These are phyloP conservation scores for Symbiodinium pilosum DNA, from an alignment of 73 alveolate genomes.

Conservation along the genomic window DNA sequence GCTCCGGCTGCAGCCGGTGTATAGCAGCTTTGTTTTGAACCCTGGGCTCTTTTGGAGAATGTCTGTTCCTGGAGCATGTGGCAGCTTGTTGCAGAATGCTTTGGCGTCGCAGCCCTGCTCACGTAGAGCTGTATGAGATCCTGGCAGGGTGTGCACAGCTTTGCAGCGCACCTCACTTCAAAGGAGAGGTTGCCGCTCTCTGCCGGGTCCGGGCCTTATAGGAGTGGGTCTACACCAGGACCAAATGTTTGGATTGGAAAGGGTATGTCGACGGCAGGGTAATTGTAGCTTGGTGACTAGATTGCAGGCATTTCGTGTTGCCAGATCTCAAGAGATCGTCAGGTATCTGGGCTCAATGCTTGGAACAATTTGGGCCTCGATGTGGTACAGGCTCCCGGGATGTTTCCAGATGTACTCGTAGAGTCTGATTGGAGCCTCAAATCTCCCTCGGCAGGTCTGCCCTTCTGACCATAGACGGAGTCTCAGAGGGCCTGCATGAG, in stretches of 20 bases:
- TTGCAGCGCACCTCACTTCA: slow-evolving; percentile 52
- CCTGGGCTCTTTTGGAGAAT: background rate
- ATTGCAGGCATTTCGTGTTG: background rate
- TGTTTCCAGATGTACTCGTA: background rate
- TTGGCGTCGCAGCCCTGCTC: too few relatives aligned
- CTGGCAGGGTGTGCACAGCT: slow-evolving; percentile 63
- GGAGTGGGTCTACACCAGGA: too few relatives aligned
- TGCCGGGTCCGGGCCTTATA: slow-evolving; percentile 34
- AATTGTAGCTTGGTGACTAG: background rate
- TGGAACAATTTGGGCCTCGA: slow-evolving; percentile 86
- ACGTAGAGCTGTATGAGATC: too few relatives aligned
- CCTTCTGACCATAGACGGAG: slow-evolving; percentile 34
- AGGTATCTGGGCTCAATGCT: slow-evolving; percentile 81
- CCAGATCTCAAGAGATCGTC: background rate
- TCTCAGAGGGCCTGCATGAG: background rate
- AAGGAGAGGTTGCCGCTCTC: slow-evolving; percentile 60
- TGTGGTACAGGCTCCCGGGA: slow-evolving; percentile 62
- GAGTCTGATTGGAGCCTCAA: too few relatives aligned
- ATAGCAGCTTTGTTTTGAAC: background rate
- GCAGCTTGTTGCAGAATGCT: too few relatives aligned
- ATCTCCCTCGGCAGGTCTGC: slow-evolving; percentile 14
- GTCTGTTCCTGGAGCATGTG: too few relatives aligned
- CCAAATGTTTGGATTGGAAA: background rate
- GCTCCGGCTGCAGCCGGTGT: background rate
- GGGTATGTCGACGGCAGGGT: background rate